Base-by-base conservation (phyloP, 306 rosid genomes). In the Cicer judaicum region DNA sequence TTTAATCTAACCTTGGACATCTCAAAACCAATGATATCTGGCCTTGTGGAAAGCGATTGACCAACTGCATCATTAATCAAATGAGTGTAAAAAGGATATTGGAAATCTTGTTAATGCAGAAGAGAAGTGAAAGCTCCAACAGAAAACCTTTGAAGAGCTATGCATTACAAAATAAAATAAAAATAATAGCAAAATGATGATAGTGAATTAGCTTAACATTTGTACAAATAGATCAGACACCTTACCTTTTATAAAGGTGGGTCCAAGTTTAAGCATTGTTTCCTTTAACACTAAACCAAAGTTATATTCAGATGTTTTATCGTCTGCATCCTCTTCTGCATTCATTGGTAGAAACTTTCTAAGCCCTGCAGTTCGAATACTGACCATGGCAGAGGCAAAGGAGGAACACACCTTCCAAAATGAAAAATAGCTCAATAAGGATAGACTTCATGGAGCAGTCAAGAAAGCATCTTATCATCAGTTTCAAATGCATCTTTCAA, bases 31-130 rank as follows among this genome's bases (percentile, higher is more conserved):
- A 91, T 93, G 76, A 93, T 91, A 80, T 91, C 98, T 18, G 97
- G 98, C 82, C 98, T 89, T 80, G 98, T 93, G 69, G 98, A 88
- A 83, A 93, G 94, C 72, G 96, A 91, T 88, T 91, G 98, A 73
- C 98, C 97, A 87, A 91, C 98, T 93, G 96, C 96, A 89, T 80
- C 82, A 86, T 73, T 82, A 86, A 88, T 85, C 81, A 93, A 84
- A 84, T 29, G 72, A 83, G 87, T 79, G 85, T 86, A 81, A 87
- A 85, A 82, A 86, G 82, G 74, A 89, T 66, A 79, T 78, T 75
- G 80, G 76, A 74, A 73, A 87, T 73, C 66, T 70, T 82, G 77
- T 59, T 78, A 87, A 79, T 85, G 80, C 81, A 79, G 73, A 65
- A 74, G 40, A 81, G 80, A 79, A 86, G 43, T 60, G 75, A 82